Evolutionary conservation across 345 rosid genomes (phyloP), one percentile per base, ranked within the genome.

Genomic region (Diplotaxis tenuifolia): DNA sequence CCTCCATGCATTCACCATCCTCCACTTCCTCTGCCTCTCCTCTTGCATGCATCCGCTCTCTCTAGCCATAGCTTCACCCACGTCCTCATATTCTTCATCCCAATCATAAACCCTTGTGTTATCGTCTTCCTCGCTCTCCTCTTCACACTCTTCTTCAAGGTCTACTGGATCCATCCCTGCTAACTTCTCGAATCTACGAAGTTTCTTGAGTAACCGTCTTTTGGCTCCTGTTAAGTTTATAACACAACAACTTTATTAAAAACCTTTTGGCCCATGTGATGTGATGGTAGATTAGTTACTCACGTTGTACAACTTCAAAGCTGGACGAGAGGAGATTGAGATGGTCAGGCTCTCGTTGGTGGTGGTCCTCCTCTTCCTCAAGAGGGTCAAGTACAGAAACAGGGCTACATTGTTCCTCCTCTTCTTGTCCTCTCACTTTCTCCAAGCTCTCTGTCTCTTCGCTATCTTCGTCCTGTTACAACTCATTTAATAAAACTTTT

Each of bases 401-500:
- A 28, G 99, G 99, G 72, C 99, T 95, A 68, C 89, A 84, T 67
- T 95, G 99, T 56, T 95, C 96, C 61, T 86, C 85, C 32, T 89
- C 96, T 63, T 64, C 60, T 34, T 80, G 83, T 72, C 83, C 77
- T 70, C 70, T 78, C 72, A 72, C 76, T 78, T 72, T 72, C 70
- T 72, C 81, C 31, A 78, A 60, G 52, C 69, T 80, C 78, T 81
- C 87, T 1, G 78, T 81, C 52, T 82, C 84, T 54, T 79, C 67
- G 62, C 79, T 71, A 71, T 79, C 90, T 71, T 74, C 75, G 49
- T 76, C 85, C 96, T 88, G 75, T 62, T 77, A 18, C 79, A 77
- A 65, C 71, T 80, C 82, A 70, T 73, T 34, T 21, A 65, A 68
- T 67, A 59, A 40, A 59, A 25, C 49, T 77, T 77, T 65, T 60